A percentile compares a stretch with the other conserved stretches of the same genome.
Evolutionary conservation across 2,329 filamentous ascomycete species (phyloP).

Genomic region (Biscogniauxia marginata): DNA sequence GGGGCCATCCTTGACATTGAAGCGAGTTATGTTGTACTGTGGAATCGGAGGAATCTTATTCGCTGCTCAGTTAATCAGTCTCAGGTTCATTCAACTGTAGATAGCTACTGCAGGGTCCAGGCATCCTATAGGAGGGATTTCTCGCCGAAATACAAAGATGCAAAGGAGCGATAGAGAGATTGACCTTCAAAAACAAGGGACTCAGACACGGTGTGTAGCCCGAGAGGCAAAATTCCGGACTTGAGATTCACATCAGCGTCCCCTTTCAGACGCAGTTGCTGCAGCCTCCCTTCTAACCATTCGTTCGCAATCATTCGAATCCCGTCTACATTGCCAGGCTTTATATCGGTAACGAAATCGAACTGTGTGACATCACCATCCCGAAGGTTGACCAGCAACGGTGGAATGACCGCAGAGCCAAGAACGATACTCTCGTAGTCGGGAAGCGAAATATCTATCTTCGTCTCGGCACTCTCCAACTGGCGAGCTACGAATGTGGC

Average conservation of each 20-base stretch:
- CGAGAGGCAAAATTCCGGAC: constrained; percentile 76
- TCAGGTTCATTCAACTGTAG: constrained; percentile 15
- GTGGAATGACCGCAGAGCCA: constrained; percentile 74
- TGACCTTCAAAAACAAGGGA: constrained; percentile 80
- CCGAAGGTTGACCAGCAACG: constrained; percentile 71
- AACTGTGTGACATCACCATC: constrained; percentile 76
- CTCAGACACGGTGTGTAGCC: constrained; percentile 73
- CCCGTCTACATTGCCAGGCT: constrained; percentile 72
- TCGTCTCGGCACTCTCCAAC: constrained; percentile 70
- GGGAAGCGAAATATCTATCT: constrained; percentile 75
- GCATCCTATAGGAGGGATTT: constrained; percentile 43
- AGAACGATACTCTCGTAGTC: constrained; percentile 77
- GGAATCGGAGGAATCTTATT: constrained; percentile 75
- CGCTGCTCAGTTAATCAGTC: constrained; percentile 50
- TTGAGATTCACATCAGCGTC: constrained; percentile 72
- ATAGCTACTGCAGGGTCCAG: constrained; percentile 18
- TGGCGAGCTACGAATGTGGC: constrained; percentile 78
- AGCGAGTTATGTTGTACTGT: constrained; percentile 74
- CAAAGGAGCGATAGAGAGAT: constrained; percentile 65
- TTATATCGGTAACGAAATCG: constrained; percentile 75
- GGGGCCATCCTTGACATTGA: constrained; percentile 72
- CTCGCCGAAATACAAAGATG: constrained; percentile 60
- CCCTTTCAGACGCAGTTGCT: constrained; percentile 68
- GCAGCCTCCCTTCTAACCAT: constrained; percentile 79
- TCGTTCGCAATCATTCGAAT: constrained; percentile 81